Conservation (phyloP, 805 yeast genomes). For the Saturnispora silvae region DNA sequence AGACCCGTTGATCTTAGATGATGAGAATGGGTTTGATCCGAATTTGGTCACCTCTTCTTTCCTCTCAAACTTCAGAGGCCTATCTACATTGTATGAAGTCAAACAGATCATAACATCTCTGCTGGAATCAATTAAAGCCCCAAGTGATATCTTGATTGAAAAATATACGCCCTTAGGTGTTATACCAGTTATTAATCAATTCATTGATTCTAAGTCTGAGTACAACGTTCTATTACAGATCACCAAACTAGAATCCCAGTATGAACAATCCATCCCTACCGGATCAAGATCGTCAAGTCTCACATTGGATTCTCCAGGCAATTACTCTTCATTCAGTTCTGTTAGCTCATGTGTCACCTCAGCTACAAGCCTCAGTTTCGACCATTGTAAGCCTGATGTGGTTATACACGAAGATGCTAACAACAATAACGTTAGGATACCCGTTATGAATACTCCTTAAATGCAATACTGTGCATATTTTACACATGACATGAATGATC, state of each 20-base stretch:
- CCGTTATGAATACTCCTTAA: too few relatives aligned
- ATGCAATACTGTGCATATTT: too few relatives aligned
- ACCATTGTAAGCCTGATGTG: too few relatives aligned
- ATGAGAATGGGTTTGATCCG: neutral
- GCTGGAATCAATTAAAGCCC: conserved; percentile 31
- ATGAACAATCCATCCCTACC: conserved; percentile 14
- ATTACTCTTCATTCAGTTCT: conserved; percentile 25
- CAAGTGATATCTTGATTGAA: conserved; percentile 41
- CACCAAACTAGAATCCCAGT: neutral
- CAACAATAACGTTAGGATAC: too few relatives aligned
- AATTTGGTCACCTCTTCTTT: conserved; percentile 28
- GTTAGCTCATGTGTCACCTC: conserved; percentile 24
- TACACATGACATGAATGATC: too few relatives aligned
- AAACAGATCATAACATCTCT: conserved; percentile 35
- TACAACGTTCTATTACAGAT: neutral
- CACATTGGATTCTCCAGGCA: conserved; percentile 24
- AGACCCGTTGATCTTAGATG: too few relatives aligned
- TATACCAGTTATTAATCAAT: conserved; percentile 32
- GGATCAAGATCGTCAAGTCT: conserved; percentile 15
- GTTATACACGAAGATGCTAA: too few relatives aligned
- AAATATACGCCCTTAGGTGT: conserved; percentile 45
- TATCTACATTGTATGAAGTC: conserved; percentile 28
- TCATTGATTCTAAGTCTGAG: conserved; percentile 8
- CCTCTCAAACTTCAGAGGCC: conserved; percentile 36
- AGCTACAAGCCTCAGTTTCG: too few relatives aligned